Evolutionary conservation across 2,329 filamentous ascomycete species (phyloP).

Genomic region (Cercospora zeae-maydis): DNA sequence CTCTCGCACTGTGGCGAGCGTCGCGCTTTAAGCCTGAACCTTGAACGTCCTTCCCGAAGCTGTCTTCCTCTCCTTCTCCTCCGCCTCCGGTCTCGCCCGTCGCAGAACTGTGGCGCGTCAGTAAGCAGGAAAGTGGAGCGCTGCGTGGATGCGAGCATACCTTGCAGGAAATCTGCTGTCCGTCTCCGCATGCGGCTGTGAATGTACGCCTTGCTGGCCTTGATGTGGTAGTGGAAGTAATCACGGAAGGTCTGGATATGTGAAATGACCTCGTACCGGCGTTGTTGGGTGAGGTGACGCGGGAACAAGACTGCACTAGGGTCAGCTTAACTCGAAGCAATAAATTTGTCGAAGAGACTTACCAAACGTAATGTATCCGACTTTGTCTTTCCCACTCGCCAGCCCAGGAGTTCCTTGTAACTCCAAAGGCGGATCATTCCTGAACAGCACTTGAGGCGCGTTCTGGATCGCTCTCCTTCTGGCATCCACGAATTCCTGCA

Average conservation of each 20-base stretch:
- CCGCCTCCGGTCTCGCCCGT: conserved; percentile 87
- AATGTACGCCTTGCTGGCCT: conserved; percentile 98
- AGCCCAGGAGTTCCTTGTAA: conserved; percentile 84
- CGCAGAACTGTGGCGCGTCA: conserved; percentile 67
- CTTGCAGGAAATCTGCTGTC: conserved; percentile 97
- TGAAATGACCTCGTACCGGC: conserved; percentile 91
- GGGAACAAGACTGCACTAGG: conserved; percentile 75
- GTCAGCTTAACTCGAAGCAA: conserved; percentile 3
- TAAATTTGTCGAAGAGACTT: conserved; percentile 31
- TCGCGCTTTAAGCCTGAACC: conserved; percentile 48
- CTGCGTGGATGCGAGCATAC: conserved; percentile 47
- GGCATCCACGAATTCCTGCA: conserved; percentile 98
- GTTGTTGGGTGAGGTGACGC: conserved; percentile 83
- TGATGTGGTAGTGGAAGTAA: conserved; percentile 99
- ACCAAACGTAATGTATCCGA: conserved; percentile 99
- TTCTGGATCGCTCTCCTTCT: conserved; percentile 94
- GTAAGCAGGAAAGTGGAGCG: background rate
- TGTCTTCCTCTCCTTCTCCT: conserved; percentile 97
- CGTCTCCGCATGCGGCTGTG: conserved; percentile 97
- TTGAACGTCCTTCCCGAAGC: conserved; percentile 92
- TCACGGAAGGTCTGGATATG: conserved; percentile 99
- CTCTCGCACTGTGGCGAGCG: background rate
- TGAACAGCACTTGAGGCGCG: conserved; percentile 93
- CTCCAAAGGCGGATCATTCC: conserved; percentile 90
- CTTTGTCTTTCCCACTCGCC: conserved; percentile 71